Evolutionary conservation across 139 green algal species (phyloP), one percentile per base, ranked within the genome.

Genomic region (Volvox reticuliferus): DNA sequence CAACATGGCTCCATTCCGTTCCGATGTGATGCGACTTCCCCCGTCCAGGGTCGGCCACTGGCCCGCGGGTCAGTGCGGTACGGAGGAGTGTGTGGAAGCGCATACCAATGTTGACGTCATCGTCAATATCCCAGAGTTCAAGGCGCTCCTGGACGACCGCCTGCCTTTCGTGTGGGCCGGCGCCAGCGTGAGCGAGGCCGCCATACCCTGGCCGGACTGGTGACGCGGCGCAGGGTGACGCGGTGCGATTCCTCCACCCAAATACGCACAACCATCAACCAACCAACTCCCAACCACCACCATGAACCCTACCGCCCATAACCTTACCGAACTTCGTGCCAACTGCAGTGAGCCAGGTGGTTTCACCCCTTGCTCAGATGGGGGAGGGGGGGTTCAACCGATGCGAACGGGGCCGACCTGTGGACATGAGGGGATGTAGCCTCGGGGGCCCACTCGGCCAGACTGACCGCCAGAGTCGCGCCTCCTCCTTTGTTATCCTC

Each of bases 61-160:
- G 96, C 93, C 93, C 2, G 86, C 92, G 16, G 92, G 78, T 24
- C 62, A 96, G 67, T 97, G 96, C 92, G 89, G 94, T 88, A 96
- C 95, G 1, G 96, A 98, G 91, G 96, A 97, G 79, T 98, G 97
- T 76, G 95, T 98, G 77, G 97, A 98, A 88, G 96, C 96, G 26
- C 97, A 98, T 92, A 98, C 97, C 35, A 95, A 97, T 44, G 96
- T 98, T 84, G 97, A 98, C 81, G 92, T 98, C 24, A 83, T 95
- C 0, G 96, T 98, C 5, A 93, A 98, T 87, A 79, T 98, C 12
- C 36, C 84, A 24, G 92, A 91, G 73, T 69, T 93, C 35, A 87
- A 90, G 86, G 36, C 28, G 30, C 90, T 98, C 79, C 93, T 98
- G 88, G 91, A 93, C 26, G 92, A 91, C 85, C 91, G 96, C 17